Evolutionary conservation across 2,329 filamentous ascomycete species (phyloP), one percentile per base, ranked within the genome.

Genomic region (Pseudopyricularia cyperi): DNA sequence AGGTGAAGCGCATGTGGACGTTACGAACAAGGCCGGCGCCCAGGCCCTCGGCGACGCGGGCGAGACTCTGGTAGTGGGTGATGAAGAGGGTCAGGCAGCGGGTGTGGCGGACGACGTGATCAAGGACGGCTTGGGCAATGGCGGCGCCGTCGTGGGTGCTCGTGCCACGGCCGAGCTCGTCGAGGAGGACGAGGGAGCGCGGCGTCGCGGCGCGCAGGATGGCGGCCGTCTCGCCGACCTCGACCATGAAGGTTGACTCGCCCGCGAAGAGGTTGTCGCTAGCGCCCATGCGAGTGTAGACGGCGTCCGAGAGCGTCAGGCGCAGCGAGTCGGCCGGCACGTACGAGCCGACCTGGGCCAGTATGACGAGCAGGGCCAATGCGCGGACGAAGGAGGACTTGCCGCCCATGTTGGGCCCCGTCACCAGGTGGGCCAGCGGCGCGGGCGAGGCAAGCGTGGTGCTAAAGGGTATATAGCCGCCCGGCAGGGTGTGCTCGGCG

Each of bases 381-480:
- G 90, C 87, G 51, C 93, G 88, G 22, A 98, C 91, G 66, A 95
- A 98, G 53, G 86, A 93, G n/a, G 89, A 95, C 65, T 98, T 98
- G 53, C 93, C 93, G 61, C 93, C 93, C 93, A 98, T 98, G 70
- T 98, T 98, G 30, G 93, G 93, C 0, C 93, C 93, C 0, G 93
- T 98, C 60, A 98, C 84, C 52, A 97, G 83, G 58, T 96, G 79
- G 2, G 89, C 88, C 6, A 87, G 77, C 0, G 81, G 78, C 1
- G 73, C 64, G 1, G 80, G 76, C 3, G 81, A 77, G n/a, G 80
- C 76, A 47, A 97, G 78, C 2, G 78, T 70, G 11, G 89, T 85
- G 60, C 85, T 80, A 67, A 98, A 98, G 47, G 93, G 91, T 53
- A 98, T 95, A 67, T 97, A 98, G 50, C 81, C 76, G 58, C 87